phyloP scores from a whole-genome alignment of 441 rosid species.

The Aquilaria agallochum region DNA sequence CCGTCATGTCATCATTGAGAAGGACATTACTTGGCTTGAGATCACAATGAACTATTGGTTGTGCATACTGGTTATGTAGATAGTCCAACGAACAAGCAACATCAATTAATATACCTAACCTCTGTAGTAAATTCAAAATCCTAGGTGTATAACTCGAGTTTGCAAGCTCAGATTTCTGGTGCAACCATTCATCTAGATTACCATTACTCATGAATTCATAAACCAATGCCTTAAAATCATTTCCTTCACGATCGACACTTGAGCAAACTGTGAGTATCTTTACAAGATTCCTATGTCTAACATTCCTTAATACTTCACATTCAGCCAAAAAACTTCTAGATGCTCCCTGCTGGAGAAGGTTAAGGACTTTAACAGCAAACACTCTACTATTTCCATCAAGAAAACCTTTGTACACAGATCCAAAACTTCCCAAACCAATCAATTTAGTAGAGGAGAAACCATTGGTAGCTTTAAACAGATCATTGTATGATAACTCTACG shows the following conservation, averaged over 20 bases:
- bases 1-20: too few species aligned
- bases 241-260: too few species aligned
- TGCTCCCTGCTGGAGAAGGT: constrained; percentile 19
- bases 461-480: too few species aligned
- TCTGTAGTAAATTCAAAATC: constrained; percentile 2
- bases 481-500: background rate
- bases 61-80: constrained; percentile 14
- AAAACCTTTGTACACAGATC: too few species aligned
- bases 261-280: constrained; percentile 6
- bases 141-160: background rate
- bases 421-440: too few species aligned
- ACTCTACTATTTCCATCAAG: too few species aligned
- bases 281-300: constrained; percentile 9
- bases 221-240: too few species aligned
- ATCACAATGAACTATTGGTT: constrained; percentile 16
- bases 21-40: background rate
- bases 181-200: too few species aligned
- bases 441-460: too few species aligned
- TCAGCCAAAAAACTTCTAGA: background rate
- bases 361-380: too few species aligned
- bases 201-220: too few species aligned
- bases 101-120: constrained; percentile 9
- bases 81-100: constrained; percentile 17
- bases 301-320: constrained; percentile 8
- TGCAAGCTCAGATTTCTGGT: background rate